A percentile compares a stretch with the other conserved stretches of the same genome.
Conservation (phyloP, 345 rosid species). For the Citrus medica region DNA sequence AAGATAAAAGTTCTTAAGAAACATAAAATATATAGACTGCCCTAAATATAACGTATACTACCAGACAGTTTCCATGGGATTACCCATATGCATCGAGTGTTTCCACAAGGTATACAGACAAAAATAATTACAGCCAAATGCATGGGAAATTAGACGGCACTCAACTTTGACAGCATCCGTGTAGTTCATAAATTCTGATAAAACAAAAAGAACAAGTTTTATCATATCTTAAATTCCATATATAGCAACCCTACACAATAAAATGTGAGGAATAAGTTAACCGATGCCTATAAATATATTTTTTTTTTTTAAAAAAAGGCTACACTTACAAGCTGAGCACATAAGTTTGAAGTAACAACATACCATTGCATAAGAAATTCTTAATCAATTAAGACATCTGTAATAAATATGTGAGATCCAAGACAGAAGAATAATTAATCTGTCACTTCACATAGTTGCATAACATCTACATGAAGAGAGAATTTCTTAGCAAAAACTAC, state of each 20-base stretch:
- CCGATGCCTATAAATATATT: not conserved
- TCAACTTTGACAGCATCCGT: too few relatives aligned
- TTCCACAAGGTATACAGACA: too few relatives aligned
- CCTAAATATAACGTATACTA: too few relatives aligned
- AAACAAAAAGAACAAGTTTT: too few relatives aligned
- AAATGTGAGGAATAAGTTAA: not conserved
- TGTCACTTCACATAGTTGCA: not conserved
- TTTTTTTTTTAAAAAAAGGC: not conserved
- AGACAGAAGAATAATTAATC: not conserved
- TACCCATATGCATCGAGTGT: too few relatives aligned
- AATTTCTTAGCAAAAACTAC: not conserved
- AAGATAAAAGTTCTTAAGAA: not conserved
- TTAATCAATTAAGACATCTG: not conserved
- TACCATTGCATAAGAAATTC: not conserved
- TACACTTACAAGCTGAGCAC: not conserved
- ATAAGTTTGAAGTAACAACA: not conserved
- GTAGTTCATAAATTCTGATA: too few relatives aligned
- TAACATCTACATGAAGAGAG: not conserved
- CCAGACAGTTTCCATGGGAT: too few relatives aligned
- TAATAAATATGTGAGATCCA: constrained; percentile 1
- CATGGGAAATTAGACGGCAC: too few relatives aligned
- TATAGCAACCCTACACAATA: not conserved
- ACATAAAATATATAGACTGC: not conserved
- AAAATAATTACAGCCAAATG: too few relatives aligned
- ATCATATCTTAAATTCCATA: not conserved